These are phyloP conservation scores for Comarum palustre DNA, from an alignment of 306 rosid species.

Conservation along the genomic window DNA sequence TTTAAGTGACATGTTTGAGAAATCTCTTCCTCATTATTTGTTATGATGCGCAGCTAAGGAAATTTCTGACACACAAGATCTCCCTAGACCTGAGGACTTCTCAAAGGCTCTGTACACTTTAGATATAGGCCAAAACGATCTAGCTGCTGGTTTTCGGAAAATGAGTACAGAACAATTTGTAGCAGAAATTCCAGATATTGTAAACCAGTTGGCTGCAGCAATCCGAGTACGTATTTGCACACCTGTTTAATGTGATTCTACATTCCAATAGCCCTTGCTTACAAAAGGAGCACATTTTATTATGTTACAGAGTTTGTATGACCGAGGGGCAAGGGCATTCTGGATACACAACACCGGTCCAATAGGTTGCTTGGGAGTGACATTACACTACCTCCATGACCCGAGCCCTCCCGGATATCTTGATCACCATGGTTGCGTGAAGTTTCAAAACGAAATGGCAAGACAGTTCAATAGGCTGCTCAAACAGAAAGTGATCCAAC, in stretches of 20 bases:
- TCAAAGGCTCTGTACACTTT: conserved; percentile 62
- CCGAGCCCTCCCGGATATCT: conserved; percentile 31
- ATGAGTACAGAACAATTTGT: conserved; percentile 34
- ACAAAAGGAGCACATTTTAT: not conserved
- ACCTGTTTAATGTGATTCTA: not conserved
- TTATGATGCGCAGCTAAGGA: conserved; percentile 26
- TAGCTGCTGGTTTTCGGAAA: conserved; percentile 47
- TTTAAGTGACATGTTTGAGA: not conserved
- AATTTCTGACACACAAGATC: conserved; percentile 24
- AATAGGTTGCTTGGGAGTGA: conserved; percentile 62
- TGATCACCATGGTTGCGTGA: conserved; percentile 61
- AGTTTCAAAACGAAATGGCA: conserved; percentile 56
- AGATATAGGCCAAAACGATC: conserved; percentile 83
- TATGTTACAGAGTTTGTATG: conserved; percentile 39
- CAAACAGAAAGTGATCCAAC: conserved; percentile 33
- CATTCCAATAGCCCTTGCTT: not conserved
- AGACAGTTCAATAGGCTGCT: conserved; percentile 55
- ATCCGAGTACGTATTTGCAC: conserved; percentile 40
- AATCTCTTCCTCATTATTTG: not conserved
- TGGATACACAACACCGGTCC: conserved; percentile 94
- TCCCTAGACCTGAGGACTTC: conserved; percentile 63
- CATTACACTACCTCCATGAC: conserved; percentile 27
- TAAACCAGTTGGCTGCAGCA: conserved; percentile 40
- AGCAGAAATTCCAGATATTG: conserved; percentile 40
- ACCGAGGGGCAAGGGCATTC: conserved; percentile 57